Evolutionary conservation across 2,329 filamentous ascomycete species (phyloP), one percentile per base, ranked within the genome.

Genomic region (Colletotrichum siamense): DNA sequence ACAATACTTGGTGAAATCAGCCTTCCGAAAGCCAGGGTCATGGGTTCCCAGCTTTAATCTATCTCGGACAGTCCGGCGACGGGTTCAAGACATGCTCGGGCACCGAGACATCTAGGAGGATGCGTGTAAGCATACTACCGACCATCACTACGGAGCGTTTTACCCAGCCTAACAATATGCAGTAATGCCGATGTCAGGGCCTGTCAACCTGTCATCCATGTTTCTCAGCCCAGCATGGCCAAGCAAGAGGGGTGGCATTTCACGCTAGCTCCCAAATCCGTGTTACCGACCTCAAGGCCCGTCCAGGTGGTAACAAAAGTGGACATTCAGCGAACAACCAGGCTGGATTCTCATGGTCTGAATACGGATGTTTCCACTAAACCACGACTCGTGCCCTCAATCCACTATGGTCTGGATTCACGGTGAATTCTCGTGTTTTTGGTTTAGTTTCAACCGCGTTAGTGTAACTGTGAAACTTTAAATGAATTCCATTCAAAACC

Each of bases 351-450:
- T n/a, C 2, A 62, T n/a, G 57, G 28, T 61, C 57, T n/a, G 62
- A 67, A 55, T 30, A 55, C n/a, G 64, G 64, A 16, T 24, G n/a
- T n/a, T 18, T 28, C 59, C 36, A 61, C 61, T 30, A 2, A 34
- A 62, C 57, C 61, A 32, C 72, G 62, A 71, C 72, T 71, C 69
- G 39, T 66, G 72, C 39, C 18, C 52, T 18, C 28, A 61, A 55
- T 67, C 73, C 68, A 67, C 73, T 39, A 1, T 28, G 62, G 73
- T 75, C 73, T 55, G 52, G 73, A 72, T 10, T 62, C 44, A n/a
- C 36, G 62, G 62, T 44, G 24, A 72, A 6, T 12, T 62, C 22
- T 8, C 49, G 22, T 39, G 30, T 30, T 52, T 75, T 55, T 62
- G 62, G 73, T 15, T 64, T 75, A 67, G 69, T 32, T 62, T 67